phyloP scores from a whole-genome alignment of 352 stramenopile genomes.

The Pythium volutum region DNA sequence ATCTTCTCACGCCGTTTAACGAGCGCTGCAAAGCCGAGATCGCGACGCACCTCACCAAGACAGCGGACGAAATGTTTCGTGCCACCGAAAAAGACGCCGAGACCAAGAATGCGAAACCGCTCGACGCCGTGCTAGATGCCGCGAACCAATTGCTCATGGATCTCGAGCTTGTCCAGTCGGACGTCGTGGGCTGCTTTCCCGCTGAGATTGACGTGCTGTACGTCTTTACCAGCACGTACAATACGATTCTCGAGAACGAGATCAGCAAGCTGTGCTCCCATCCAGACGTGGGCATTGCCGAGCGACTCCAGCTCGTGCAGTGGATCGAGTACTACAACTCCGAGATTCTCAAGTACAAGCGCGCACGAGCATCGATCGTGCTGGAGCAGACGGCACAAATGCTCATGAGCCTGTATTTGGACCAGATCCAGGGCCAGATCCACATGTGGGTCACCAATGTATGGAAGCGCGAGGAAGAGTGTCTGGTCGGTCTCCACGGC shows the following conservation, averaged over 20 bases:
- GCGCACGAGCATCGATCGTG: conserved; percentile 59
- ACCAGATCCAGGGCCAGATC: conserved; percentile 76
- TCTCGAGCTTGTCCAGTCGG: conserved; percentile 69
- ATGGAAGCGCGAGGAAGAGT: conserved; percentile 79
- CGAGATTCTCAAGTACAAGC: conserved; percentile 84
- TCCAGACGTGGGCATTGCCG: conserved; percentile 61
- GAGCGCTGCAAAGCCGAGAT: conserved; percentile 69
- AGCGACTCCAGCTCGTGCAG: conserved; percentile 78
- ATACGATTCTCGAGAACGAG: conserved; percentile 59
- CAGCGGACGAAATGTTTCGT: conserved; percentile 64
- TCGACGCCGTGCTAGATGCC: conserved; percentile 57
- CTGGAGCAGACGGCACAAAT: conserved; percentile 64
- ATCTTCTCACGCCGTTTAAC: conserved; percentile 42
- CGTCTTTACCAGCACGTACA: conserved; percentile 81
- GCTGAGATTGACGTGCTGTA: conserved; percentile 74
- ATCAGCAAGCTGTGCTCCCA: conserved; percentile 60
- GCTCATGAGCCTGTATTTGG: conserved; percentile 72
- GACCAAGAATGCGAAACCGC: conserved; percentile 48
- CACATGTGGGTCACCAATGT: conserved; percentile 85
- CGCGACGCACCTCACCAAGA: conserved; percentile 43
- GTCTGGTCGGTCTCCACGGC: conserved; percentile 47
- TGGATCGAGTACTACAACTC: conserved; percentile 90
- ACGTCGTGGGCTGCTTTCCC: conserved; percentile 72
- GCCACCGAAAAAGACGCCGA: conserved; percentile 47
- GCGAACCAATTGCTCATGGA: conserved; percentile 79